Evolutionary conservation across 345 rosid genomes (phyloP).

Genomic region (Populus nigra): DNA sequence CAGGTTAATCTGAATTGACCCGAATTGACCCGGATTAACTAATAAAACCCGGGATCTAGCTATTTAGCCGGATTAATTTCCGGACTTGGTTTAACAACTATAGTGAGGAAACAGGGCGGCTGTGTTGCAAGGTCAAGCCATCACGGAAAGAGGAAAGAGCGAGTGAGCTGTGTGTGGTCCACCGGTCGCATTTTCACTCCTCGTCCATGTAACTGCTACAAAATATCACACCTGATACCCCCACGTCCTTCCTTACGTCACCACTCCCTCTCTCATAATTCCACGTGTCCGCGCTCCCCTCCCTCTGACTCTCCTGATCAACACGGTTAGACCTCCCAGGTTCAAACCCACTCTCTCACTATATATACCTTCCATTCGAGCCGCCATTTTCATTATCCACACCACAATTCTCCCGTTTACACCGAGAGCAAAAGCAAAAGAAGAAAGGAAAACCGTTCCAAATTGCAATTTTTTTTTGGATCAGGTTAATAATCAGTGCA

Average conservation of each 20-base stretch:
- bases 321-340: constrained; percentile 28
- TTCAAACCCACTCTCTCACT: not conserved
- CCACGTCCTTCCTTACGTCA: not conserved
- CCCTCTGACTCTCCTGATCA: not conserved
- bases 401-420: not conserved
- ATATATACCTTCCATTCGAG: not conserved
- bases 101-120: not conserved
- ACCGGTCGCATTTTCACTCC: too few relatives aligned
- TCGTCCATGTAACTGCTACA: not conserved
- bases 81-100: too few relatives aligned
- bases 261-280: not conserved
- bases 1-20: too few relatives aligned
- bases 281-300: constrained; percentile 10
- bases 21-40: too few relatives aligned
- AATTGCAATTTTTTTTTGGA: not conserved
- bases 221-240: not conserved
- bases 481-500: not conserved
- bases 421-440: not conserved
- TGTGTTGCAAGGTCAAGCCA: not conserved
- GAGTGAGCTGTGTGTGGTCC: constrained; percentile 5
- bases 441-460: not conserved
- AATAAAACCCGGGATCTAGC: too few relatives aligned
- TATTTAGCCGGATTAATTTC: too few relatives aligned
- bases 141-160: not conserved
- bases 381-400: constrained; percentile 26